Evolutionary conservation across 2,329 filamentous ascomycete species (phyloP).

Genomic region (Eurotiales sp.): DNA sequence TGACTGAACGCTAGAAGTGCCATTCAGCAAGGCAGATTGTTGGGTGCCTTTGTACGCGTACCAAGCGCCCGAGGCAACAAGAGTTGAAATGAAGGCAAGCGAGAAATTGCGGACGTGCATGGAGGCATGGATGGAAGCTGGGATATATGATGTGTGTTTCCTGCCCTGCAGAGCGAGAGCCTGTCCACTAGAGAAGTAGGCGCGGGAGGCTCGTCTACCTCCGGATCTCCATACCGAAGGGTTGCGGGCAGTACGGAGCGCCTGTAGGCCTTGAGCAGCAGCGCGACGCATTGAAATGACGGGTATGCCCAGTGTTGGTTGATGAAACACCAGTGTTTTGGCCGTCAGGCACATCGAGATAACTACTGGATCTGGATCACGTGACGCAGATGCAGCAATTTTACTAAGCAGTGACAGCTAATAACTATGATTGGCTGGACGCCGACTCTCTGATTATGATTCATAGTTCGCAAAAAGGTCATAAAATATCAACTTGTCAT

Average conservation of each 20-base stretch:
- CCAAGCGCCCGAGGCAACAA: conserved; percentile 48
- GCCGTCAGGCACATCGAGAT: not conserved
- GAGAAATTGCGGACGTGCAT: conserved; percentile 50
- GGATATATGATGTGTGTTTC: conserved; percentile 31
- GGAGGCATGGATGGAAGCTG: conserved; percentile 39
- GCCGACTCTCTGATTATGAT: conserved; percentile 13
- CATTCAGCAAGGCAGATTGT: conserved; percentile 24
- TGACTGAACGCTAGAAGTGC: conserved; percentile 21
- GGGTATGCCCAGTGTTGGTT: not conserved
- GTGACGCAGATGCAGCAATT: not conserved
- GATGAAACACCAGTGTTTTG: not conserved
- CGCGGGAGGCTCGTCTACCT: conserved; percentile 31
- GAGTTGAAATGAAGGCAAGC: conserved; percentile 44
- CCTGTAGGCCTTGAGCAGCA: conserved; percentile 32
- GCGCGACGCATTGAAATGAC: conserved; percentile 45
- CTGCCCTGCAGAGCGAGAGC: conserved; percentile 34
- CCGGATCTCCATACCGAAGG: conserved; percentile 42
- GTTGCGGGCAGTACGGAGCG: conserved; percentile 46
- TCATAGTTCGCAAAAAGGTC: not conserved
- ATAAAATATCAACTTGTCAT: not conserved
- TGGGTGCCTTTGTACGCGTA: conserved; percentile 44
- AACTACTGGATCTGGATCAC: not conserved
- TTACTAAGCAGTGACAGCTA: not conserved
- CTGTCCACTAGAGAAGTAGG: conserved; percentile 36
- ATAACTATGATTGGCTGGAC: conserved; percentile 12